Percentiles rank a stretch among this genome's conserved stretches.
phyloP scores from a whole-genome alignment of 2,329 filamentous ascomycete species.

The Aspergillus thermomutatus region DNA sequence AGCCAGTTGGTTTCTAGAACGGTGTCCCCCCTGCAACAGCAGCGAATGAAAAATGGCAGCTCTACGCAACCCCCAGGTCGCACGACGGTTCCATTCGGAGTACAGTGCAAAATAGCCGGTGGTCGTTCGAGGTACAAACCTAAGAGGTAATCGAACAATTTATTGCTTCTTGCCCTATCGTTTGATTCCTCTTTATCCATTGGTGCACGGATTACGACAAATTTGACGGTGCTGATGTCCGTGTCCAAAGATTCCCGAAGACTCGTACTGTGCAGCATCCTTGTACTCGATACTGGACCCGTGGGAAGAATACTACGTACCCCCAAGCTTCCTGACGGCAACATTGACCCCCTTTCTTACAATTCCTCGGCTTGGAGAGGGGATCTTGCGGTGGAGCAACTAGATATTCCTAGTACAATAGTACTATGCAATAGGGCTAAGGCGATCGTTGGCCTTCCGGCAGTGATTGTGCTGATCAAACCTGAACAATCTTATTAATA shows the following conservation, averaged over 20 bases:
- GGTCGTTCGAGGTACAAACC: background rate
- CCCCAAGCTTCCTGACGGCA: background rate
- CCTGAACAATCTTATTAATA: background rate
- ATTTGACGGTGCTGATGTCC: background rate
- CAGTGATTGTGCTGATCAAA: background rate
- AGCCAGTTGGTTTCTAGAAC: background rate
- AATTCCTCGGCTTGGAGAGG: background rate
- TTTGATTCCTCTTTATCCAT: background rate
- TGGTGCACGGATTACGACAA: background rate
- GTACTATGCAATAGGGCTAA: background rate
- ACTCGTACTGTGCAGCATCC: no score
- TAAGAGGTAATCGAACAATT: background rate
- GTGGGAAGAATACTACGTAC: no score
- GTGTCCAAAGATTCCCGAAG: background rate
- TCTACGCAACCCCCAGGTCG: background rate
- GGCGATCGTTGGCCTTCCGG: background rate
- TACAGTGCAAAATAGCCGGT: background rate
- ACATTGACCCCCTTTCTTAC: background rate
- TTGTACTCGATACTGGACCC: background rate
- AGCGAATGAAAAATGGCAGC: constrained; percentile 1
- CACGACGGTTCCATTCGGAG: background rate
- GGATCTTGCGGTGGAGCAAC: background rate
- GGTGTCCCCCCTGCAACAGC: background rate
- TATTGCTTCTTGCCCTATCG: background rate
- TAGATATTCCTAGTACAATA: background rate